Conservation (phyloP, 75 land plant species). For the Ceratopteris richardii region DNA sequence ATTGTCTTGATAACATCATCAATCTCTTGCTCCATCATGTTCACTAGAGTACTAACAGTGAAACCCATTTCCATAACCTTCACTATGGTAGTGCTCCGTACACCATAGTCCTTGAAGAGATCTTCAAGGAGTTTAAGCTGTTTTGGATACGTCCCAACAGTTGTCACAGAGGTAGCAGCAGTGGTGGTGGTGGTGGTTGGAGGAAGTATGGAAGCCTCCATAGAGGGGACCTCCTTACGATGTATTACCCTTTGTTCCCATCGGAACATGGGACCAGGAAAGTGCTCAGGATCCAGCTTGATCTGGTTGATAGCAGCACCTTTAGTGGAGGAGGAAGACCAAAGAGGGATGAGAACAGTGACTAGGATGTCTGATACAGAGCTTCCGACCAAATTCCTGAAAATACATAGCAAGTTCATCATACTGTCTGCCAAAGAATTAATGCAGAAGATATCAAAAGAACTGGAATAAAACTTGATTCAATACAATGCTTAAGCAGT, state of each 20-base stretch:
- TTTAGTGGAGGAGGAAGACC: not conserved
- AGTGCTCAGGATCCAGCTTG: constrained; percentile 11
- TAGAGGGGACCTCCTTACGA: not conserved
- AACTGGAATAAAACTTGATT: not conserved
- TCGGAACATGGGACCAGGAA: constrained; percentile 11
- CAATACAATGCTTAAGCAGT: not conserved
- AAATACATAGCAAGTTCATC: not conserved
- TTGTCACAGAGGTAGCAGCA: too few relatives aligned
- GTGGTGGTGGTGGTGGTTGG: not conserved
- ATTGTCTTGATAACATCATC: constrained; percentile 82
- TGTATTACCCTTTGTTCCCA: constrained; percentile 8
- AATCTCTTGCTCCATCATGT: constrained; percentile 84
- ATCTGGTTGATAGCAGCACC: not conserved
- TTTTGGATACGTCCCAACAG: not conserved
- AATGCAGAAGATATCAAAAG: not conserved
- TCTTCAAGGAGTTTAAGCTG: constrained; percentile 59
- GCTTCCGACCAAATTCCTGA: not conserved
- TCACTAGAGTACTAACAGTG: constrained; percentile 69
- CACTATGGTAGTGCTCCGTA: constrained; percentile 61
- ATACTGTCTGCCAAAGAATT: too few relatives aligned
- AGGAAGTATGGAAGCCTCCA: not conserved
- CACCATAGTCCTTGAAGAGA: constrained; percentile 69
- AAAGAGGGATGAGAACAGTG: too few relatives aligned
- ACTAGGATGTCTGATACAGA: not conserved
- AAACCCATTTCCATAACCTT: constrained; percentile 87